These are phyloP conservation scores for Amphichorda felina DNA, from an alignment of 2,329 filamentous ascomycete genomes.

Conservation along the genomic window DNA sequence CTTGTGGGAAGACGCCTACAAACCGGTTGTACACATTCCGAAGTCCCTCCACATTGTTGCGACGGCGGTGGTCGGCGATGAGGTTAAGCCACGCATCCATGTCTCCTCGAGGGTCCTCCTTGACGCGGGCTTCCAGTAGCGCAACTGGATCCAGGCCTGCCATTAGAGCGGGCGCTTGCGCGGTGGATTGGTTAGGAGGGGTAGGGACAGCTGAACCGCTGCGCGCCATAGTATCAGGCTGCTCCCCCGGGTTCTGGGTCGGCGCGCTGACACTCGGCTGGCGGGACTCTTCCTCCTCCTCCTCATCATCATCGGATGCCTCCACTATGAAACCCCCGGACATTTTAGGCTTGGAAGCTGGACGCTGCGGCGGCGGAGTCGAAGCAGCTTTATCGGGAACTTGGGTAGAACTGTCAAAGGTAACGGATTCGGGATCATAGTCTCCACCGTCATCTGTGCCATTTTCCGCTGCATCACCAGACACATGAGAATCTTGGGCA, in stretches of 20 bases:
- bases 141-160: conserved; percentile 55
- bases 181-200: conserved; percentile 11
- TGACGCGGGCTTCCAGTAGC: conserved; percentile 80
- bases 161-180: conserved; percentile 22
- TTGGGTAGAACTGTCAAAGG: conserved; percentile 28
- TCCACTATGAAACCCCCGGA: conserved; percentile 48
- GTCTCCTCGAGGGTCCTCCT: conserved; percentile 85
- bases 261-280: background rate
- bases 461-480: conserved; percentile 36
- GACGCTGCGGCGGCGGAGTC: conserved; percentile 14
- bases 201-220: conserved; percentile 8
- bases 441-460: conserved; percentile 41
- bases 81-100: conserved; percentile 84
- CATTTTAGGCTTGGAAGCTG: conserved; percentile 41
- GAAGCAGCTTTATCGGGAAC: conserved; percentile 15
- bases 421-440: conserved; percentile 46
- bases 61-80: conserved; percentile 73
- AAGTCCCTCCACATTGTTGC: conserved; percentile 71
- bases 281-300: conserved; percentile 11
- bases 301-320: conserved; percentile 47
- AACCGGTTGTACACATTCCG: conserved; percentile 77
- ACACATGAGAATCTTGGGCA: conserved; percentile 31
- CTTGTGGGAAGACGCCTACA: conserved; percentile 75
- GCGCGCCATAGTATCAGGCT: conserved; percentile 3
- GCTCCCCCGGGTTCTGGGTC: conserved; percentile 3